These are phyloP conservation scores for Saccharomycopsis schoenii DNA, from an alignment of 805 yeast species.

Conservation along the genomic window DNA sequence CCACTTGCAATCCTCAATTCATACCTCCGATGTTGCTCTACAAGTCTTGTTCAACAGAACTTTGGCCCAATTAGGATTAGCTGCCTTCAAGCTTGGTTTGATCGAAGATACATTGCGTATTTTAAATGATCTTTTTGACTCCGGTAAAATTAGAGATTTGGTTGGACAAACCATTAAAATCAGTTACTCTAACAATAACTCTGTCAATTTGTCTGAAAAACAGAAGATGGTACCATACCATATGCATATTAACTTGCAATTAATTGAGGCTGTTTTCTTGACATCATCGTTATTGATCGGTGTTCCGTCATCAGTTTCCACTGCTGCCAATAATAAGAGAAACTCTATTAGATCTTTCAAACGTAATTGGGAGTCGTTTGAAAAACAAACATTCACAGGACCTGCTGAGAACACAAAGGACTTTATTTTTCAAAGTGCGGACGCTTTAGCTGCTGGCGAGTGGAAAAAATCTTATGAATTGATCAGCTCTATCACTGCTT, in stretches of 20 bases:
- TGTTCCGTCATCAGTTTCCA: constrained; percentile 80
- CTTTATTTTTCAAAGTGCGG: constrained; percentile 85
- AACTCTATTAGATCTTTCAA: constrained; percentile 73
- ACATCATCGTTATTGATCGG: constrained; percentile 85
- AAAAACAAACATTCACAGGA: constrained; percentile 90
- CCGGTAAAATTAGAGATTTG: constrained; percentile 80
- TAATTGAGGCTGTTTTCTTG: constrained; percentile 87
- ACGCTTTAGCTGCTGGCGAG: constrained; percentile 77
- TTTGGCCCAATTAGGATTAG: constrained; percentile 87
- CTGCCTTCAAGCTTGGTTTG: constrained; percentile 88
- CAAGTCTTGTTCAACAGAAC: constrained; percentile 95
- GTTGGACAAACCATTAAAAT: constrained; percentile 87
- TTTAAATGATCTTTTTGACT: constrained; percentile 78
- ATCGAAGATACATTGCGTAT: constrained; percentile 80
- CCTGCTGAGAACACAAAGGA: constrained; percentile 97
- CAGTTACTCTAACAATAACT: constrained; percentile 31
- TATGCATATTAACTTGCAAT: constrained; percentile 93
- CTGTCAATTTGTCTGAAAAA: constrained; percentile 41
- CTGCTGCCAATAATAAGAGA: constrained; percentile 46
- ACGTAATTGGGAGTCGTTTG: constrained; percentile 84
- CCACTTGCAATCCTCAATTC: constrained; percentile 74
- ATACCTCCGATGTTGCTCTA: constrained; percentile 71
- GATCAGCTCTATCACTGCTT: constrained; percentile 68
- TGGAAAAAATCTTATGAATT: constrained; percentile 73
- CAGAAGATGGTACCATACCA: constrained; percentile 92